Evolutionary conservation across 2,329 filamentous ascomycete species (phyloP), one percentile per base, ranked within the genome.

Genomic region (Ceratocystis colombiana): DNA sequence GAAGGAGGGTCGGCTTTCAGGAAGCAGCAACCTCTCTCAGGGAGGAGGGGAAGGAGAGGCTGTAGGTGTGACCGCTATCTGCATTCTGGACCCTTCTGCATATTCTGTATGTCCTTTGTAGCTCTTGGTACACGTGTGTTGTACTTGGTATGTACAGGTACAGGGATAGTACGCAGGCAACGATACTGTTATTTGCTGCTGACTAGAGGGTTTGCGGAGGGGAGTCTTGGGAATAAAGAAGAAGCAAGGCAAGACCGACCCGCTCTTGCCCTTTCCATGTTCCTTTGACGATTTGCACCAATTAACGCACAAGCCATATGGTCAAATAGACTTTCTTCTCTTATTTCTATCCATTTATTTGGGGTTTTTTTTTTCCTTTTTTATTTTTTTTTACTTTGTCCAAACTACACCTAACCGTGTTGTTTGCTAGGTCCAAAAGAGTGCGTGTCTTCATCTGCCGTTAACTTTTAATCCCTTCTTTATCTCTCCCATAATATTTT

Each of bases 381-480:
- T 10, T 20, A n/a, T n/a, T 3, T 2, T 41, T 30, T 22, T 41
- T 61, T 33, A 7, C 53, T 45, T 15, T 7, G n/a, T 59, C n/a
- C 8, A 20, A 64, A 37, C 48, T 45, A 22, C 48, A 59, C 20
- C 28, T 30, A 3, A 55, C 30, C 28, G 50, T 61, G 37, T 53
- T 53, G 48, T 28, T 53, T 53, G 48, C 48, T 25, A 22, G 22
- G 48, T 15, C 22, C 10, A 25, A 53, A 53, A 53, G 25, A 25
- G 48, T 53, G 48, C 22, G 48, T 28, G 48, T 65, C 61, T 65
- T 61, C 30, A 59, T 20, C 8, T n/a, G 44, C 64, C 62, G 45
- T 20, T 57, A 15, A 20, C 15, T 15, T 53, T 53, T 50, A 50
- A 30, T 64, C 20, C 8, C 17, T 64, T 22, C 12, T 53, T 41